Evolutionary conservation across 2,329 filamentous ascomycete species (phyloP).

Genomic region (Cordyceps javanica): DNA sequence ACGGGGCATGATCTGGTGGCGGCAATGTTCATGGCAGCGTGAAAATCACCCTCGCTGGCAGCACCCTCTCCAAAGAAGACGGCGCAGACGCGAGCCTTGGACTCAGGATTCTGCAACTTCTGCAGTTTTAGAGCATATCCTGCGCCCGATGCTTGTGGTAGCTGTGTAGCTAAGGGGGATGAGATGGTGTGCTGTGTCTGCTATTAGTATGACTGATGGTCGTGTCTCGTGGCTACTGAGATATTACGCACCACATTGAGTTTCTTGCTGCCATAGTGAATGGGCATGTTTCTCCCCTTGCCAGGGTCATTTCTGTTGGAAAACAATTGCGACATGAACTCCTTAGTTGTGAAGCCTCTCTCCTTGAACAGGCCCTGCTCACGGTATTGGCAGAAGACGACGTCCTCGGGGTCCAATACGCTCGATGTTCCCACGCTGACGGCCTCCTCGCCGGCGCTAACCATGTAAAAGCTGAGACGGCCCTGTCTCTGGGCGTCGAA

Average conservation of each 20-base stretch:
- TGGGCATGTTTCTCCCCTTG: slow-evolving; percentile 88
- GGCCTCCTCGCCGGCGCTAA: slow-evolving; percentile 89
- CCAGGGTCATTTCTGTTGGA: slow-evolving; percentile 77
- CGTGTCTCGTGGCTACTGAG: neutral
- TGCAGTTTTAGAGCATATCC: slow-evolving; percentile 86
- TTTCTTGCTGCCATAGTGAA: slow-evolving; percentile 84
- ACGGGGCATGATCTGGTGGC: slow-evolving; percentile 83
- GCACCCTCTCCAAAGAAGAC: slow-evolving; percentile 91
- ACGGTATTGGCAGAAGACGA: slow-evolving; percentile 90
- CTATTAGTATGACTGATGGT: slow-evolving; percentile 5
- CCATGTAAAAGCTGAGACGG: slow-evolving; percentile 96
- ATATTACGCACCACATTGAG: slow-evolving; percentile 69
- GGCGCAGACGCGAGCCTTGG: slow-evolving; percentile 62
- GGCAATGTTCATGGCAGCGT: slow-evolving; percentile 84
- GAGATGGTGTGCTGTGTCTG: slow-evolving; percentile 65
- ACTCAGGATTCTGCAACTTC: slow-evolving; percentile 62
- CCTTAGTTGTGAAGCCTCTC: slow-evolving; percentile 75
- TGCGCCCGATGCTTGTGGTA: slow-evolving; percentile 80
- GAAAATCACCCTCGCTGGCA: slow-evolving; percentile 86
- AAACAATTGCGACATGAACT: slow-evolving; percentile 96
- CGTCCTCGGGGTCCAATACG: slow-evolving; percentile 74
- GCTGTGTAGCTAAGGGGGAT: slow-evolving; percentile 79
- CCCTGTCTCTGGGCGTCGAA: slow-evolving; percentile 95
- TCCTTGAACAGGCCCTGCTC: slow-evolving; percentile 89
- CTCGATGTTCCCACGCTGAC: slow-evolving; percentile 86